Evolutionary conservation across 352 stramenopile genomes (phyloP).

Genomic region (Pythium insidiosum): DNA sequence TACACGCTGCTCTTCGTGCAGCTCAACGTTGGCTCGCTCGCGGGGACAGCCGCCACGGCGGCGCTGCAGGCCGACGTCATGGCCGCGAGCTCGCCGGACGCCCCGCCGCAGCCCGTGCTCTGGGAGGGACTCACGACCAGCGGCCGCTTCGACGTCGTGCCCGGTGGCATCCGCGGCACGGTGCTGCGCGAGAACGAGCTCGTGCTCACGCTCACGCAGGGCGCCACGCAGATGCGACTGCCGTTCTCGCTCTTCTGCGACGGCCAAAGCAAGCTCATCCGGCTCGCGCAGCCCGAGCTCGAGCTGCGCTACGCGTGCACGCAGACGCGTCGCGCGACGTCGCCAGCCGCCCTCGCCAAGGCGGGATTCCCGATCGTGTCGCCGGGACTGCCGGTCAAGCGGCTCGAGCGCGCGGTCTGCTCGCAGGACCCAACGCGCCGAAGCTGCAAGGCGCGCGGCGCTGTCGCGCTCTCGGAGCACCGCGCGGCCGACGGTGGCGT

Average conservation of each 20-base stretch:
- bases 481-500: neutral
- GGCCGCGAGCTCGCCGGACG: neutral
- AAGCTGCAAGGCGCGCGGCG: neutral
- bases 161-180: conserved; percentile 4
- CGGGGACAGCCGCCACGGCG: neutral
- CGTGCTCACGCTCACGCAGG: conserved; percentile 1
- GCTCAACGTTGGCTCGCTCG: neutral
- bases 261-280: neutral
- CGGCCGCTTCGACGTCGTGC: conserved; percentile 3
- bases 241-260: conserved; percentile 4
- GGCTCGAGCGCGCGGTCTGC: conserved; percentile 3
- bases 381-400: conserved; percentile 2
- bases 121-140: conserved; percentile 4
- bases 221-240: neutral
- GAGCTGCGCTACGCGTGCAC: conserved; percentile 2
- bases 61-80: neutral
- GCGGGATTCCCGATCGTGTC: neutral
- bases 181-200: conserved; percentile 1
- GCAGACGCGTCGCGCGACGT: neutral
- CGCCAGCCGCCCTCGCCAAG: neutral
- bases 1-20: neutral
- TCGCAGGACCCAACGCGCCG: neutral
- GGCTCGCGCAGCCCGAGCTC: neutral
- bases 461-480: no score
- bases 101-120: neutral